Percentiles rank a stretch among this genome's conserved stretches.
Conservation (phyloP, 306 rosid species). For the Lupinus albus region DNA sequence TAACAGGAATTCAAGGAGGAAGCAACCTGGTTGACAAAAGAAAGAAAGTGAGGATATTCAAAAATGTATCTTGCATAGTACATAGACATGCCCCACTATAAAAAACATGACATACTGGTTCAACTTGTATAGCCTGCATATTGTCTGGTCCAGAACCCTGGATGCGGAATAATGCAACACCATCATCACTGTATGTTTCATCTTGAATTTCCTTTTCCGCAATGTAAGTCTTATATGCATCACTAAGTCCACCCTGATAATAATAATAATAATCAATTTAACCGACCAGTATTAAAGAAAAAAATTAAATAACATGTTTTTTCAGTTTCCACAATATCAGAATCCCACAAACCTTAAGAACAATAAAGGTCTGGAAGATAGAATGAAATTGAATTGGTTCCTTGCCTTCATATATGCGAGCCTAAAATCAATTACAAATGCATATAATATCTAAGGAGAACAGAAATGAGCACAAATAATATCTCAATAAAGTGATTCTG, state of each 20-base stretch:
- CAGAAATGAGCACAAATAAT: conserved; percentile 8
- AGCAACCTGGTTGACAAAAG: conserved; percentile 58
- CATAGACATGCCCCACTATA: not conserved
- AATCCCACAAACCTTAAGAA: conserved; percentile 67
- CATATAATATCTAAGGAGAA: conserved; percentile 36
- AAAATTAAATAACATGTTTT: not conserved
- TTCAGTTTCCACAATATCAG: conserved; percentile 10
- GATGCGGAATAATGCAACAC: conserved; percentile 79
- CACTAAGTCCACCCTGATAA: conserved; percentile 80
- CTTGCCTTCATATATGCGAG: conserved; percentile 75
- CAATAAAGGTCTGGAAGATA: conserved; percentile 73
- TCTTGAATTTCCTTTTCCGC: conserved; percentile 69
- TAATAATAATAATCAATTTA: conserved; percentile 30
- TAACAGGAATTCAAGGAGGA: conserved; percentile 87
- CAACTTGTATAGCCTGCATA: conserved; percentile 97
- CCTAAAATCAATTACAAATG: conserved; percentile 49
- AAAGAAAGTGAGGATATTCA: conserved; percentile 32
- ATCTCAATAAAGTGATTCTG: conserved; percentile 7
- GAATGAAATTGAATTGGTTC: conserved; percentile 78
- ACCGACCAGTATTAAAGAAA: conserved; percentile 23
- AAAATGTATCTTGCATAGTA: conserved; percentile 17
- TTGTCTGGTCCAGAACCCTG: conserved; percentile 95
- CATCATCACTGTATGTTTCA: conserved; percentile 76
- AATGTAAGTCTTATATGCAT: conserved; percentile 64
- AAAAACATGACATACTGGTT: conserved; percentile 53